Conservation (phyloP, 2,329 filamentous ascomycete species). For the Ascochyta lentis region DNA sequence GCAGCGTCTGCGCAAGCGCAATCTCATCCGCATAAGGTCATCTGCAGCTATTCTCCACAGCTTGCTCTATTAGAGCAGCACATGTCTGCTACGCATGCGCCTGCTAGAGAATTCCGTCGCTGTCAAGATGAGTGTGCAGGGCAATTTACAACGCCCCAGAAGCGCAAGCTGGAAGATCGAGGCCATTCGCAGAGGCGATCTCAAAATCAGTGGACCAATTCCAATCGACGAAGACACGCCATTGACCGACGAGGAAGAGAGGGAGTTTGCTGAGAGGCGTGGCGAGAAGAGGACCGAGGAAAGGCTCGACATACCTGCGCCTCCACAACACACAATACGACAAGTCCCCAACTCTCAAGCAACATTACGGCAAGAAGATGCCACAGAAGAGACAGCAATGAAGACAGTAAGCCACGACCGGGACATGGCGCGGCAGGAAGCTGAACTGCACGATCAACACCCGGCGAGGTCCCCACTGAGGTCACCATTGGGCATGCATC, state of each 20-base stretch:
- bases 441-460: conserved; percentile 24
- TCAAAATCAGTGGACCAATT: conserved; percentile 49
- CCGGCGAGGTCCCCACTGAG: conserved; percentile 16
- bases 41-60: conserved; percentile 16
- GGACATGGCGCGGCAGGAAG: conserved; percentile 15
- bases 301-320: conserved; percentile 23
- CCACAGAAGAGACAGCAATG: conserved; percentile 12
- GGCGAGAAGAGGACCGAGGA: conserved; percentile 20
- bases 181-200: conserved; percentile 47
- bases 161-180: conserved; percentile 48
- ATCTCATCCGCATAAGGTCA: conserved; percentile 31
- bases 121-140: conserved; percentile 41
- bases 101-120: conserved; percentile 39
- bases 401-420: conserved; percentile 12
- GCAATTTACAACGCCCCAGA: conserved; percentile 34
- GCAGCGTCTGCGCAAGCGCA: conserved; percentile 32
- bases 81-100: conserved; percentile 39
- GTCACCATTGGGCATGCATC: conserved; percentile 32
- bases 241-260: conserved; percentile 45
- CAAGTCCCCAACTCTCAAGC: conserved; percentile 13
- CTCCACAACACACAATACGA: conserved; percentile 21
- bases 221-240: conserved; percentile 48
- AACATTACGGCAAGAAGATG: conserved; percentile 16
- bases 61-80: conserved; percentile 20
- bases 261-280: conserved; percentile 36